These are phyloP conservation scores for Hymenoscyphus scutula DNA, from an alignment of 2,329 filamentous ascomycete genomes.

Conservation along the genomic window DNA sequence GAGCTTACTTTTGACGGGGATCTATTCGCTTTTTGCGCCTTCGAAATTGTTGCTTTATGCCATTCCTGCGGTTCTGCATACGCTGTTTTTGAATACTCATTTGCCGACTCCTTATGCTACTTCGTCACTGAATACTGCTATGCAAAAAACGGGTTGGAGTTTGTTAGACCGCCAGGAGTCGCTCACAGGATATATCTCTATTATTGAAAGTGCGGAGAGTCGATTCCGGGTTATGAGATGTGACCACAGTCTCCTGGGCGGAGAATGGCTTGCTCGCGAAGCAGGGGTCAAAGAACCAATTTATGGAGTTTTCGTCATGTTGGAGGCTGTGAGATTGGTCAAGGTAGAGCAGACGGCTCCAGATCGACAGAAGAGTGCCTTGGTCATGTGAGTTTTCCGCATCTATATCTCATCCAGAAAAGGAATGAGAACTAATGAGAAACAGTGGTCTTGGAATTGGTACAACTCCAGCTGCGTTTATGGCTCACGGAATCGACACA, in stretches of 20 bases:
- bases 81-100: slow-evolving; percentile 71
- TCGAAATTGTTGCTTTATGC: slow-evolving; percentile 66
- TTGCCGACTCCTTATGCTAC: slow-evolving; percentile 61
- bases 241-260: slow-evolving; percentile 90
- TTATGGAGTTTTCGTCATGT: slow-evolving; percentile 93
- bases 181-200: slow-evolving; percentile 86
- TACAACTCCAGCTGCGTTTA: slow-evolving; percentile 82
- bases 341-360: slow-evolving; percentile 52
- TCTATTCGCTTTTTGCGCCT: slow-evolving; percentile 65
- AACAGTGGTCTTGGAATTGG: slow-evolving; percentile 83
- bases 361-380: slow-evolving; percentile 70
- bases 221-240: slow-evolving; percentile 83
- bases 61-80: slow-evolving; percentile 71
- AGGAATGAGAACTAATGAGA: slow-evolving; percentile 32
- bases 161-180: slow-evolving; percentile 83
- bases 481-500: slow-evolving; percentile 84
- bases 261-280: slow-evolving; percentile 76
- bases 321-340: slow-evolving; percentile 85
- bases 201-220: slow-evolving; percentile 70
- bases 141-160: slow-evolving; percentile 66
- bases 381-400: slow-evolving; percentile 69
- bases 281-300: slow-evolving; percentile 83
- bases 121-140: slow-evolving; percentile 60
- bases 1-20: slow-evolving; percentile 62
- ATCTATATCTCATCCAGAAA: neutral